phyloP scores from a whole-genome alignment of 306 rosid genomes.

The Sindora glabra region DNA sequence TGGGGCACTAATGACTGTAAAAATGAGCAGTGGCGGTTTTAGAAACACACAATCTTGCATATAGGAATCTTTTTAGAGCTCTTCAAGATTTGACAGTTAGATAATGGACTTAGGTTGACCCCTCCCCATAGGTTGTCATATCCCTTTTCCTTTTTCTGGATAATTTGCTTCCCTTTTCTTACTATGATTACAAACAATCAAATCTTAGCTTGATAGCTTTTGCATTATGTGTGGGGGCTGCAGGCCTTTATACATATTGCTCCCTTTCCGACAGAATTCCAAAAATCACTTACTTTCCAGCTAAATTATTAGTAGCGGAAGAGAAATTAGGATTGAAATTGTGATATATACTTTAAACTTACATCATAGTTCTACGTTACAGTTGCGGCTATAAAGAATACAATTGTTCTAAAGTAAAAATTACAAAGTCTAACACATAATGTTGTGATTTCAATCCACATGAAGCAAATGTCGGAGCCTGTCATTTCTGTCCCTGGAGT shows the following conservation, averaged over 20 bases:
- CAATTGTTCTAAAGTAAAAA: no score
- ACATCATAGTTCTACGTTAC: no score
- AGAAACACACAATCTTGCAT: background rate
- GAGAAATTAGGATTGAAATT: no score
- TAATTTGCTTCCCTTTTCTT: background rate
- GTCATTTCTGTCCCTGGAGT: slow-evolving; percentile 8
- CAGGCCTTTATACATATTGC: background rate
- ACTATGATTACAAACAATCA: slow-evolving; percentile 11
- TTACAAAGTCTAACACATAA: no score
- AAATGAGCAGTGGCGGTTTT: background rate
- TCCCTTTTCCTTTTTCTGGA: slow-evolving; percentile 4
- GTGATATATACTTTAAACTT: no score
- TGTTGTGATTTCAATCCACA: background rate
- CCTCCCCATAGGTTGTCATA: background rate
- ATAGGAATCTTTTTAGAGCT: slow-evolving; percentile 1
- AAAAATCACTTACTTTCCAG: no score
- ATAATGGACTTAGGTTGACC: slow-evolving; percentile 24
- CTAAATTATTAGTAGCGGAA: no score
- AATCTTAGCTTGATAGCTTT: slow-evolving; percentile 10
- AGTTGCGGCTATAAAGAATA: no score
- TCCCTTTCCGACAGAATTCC: slow-evolving; percentile 12
- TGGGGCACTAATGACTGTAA: no score
- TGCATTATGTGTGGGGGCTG: slow-evolving; percentile 7
- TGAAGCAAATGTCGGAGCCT: background rate
- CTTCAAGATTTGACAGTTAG: slow-evolving; percentile 28